phyloP scores from a whole-genome alignment of 768 basidiomycete genomes.

The Ramaria sp. region DNA sequence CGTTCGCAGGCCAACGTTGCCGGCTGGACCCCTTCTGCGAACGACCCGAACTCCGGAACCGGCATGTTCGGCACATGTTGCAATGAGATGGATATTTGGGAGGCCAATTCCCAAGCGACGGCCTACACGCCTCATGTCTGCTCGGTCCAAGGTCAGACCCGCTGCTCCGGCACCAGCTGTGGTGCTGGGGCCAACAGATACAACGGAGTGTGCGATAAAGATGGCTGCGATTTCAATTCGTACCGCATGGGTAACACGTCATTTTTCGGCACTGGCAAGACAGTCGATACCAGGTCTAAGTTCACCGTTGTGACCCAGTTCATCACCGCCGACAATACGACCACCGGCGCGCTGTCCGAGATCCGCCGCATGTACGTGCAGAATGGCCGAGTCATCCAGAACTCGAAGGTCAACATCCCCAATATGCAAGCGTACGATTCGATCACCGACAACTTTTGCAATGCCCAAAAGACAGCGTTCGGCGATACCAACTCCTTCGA shows the following conservation, averaged over 20 bases:
- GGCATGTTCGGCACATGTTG: constrained; percentile 23
- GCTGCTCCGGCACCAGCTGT: constrained; percentile 34
- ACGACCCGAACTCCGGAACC: constrained; percentile 23
- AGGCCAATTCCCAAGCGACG: constrained; percentile 22
- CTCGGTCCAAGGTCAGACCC: constrained; percentile 26
- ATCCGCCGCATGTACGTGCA: constrained; percentile 48
- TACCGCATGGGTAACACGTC: constrained; percentile 39
- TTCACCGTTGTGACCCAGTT: constrained; percentile 54
- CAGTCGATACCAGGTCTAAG: constrained; percentile 38
- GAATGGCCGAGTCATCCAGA: constrained; percentile 39
- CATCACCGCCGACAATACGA: constrained; percentile 34
- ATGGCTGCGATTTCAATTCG: constrained; percentile 55
- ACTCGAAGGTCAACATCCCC: constrained; percentile 37
- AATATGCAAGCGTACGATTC: constrained; percentile 32
- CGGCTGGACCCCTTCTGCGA: constrained; percentile 21
- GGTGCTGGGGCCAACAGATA: constrained; percentile 26
- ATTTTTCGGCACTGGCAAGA: constrained; percentile 39
- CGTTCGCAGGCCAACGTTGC: constrained; percentile 18
- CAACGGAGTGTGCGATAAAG: constrained; percentile 38
- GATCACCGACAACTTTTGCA: constrained; percentile 40
- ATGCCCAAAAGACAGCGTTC: constrained; percentile 32
- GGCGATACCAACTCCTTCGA: constrained; percentile 34
- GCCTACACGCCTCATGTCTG: constrained; percentile 30
- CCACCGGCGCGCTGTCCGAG: constrained; percentile 37
- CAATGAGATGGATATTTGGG: constrained; percentile 26